Evolutionary conservation across 371 early-diverging fungal genomes (phyloP).

Genomic region (Mortierella sp.): DNA sequence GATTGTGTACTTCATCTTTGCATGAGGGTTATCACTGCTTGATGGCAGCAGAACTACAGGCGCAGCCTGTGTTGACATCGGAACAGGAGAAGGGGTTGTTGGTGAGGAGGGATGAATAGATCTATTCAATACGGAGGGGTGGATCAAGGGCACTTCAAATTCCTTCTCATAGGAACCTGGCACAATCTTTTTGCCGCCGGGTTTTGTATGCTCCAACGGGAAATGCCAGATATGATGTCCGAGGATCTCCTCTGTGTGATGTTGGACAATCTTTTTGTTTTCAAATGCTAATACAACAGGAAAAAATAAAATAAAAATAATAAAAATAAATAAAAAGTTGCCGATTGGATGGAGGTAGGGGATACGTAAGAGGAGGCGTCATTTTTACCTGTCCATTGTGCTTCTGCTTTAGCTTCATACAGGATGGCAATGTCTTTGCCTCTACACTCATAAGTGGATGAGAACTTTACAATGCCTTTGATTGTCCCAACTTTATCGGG

Average conservation of each 20-base stretch:
- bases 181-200: constrained; percentile 33
- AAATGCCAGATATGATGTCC: constrained; percentile 50
- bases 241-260: constrained; percentile 46
- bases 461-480: constrained; percentile 44
- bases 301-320: background rate
- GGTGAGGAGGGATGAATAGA: background rate
- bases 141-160: constrained; percentile 39
- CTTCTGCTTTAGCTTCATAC: constrained; percentile 51
- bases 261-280: constrained; percentile 48
- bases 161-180: constrained; percentile 48
- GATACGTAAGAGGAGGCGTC: no score
- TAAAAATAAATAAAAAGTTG: background rate
- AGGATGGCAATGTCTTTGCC: constrained; percentile 48
- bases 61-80: background rate
- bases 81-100: background rate
- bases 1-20: constrained; percentile 45
- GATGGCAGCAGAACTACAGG: constrained; percentile 32
- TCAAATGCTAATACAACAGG: constrained; percentile 26
- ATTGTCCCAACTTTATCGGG: constrained; percentile 35
- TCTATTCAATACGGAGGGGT: constrained; percentile 16
- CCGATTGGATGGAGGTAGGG: background rate
- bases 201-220: constrained; percentile 40
- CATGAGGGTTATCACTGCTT: constrained; percentile 39
- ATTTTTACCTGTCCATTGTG: constrained; percentile 45
- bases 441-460: constrained; percentile 40